Conservation (phyloP, 139 green algal species). For the Zygnema circumcarinatum region DNA sequence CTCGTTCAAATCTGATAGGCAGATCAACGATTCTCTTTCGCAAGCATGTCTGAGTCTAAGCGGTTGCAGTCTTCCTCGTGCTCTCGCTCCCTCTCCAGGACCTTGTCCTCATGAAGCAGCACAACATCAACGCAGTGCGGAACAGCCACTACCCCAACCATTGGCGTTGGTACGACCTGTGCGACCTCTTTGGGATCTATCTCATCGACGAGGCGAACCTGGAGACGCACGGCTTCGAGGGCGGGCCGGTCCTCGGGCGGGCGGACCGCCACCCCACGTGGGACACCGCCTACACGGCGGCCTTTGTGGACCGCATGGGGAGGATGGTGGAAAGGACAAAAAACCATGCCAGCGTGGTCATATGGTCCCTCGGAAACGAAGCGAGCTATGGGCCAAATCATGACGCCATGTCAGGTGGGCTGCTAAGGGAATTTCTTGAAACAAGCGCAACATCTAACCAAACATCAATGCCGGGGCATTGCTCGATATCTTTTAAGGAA, state of each 20-base stretch:
- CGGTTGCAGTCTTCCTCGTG: background rate
- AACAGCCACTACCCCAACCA: slow-evolving; percentile 96
- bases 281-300: slow-evolving; percentile 44
- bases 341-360: slow-evolving; percentile 85
- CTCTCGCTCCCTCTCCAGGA: slow-evolving; percentile 64
- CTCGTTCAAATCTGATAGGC: too few relatives aligned
- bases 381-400: slow-evolving; percentile 76
- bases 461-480: too few relatives aligned
- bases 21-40: too few relatives aligned
- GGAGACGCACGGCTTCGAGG: slow-evolving; percentile 97
- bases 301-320: slow-evolving; percentile 33
- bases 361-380: slow-evolving; percentile 97
- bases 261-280: slow-evolving; percentile 43
- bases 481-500: too few relatives aligned
- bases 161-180: slow-evolving; percentile 74
- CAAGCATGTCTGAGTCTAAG: too few relatives aligned
- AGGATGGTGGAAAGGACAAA: slow-evolving; percentile 88
- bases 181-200: slow-evolving; percentile 81
- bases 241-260: slow-evolving; percentile 33
- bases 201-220: slow-evolving; percentile 96
- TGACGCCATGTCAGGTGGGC: slow-evolving; percentile 49
- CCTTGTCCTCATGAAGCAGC: slow-evolving; percentile 89
- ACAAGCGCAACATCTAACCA: background rate
- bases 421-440: background rate
- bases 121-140: slow-evolving; percentile 95